phyloP scores from a whole-genome alignment of 495 filamentous ascomycete species.

The Immersiella caudata region DNA sequence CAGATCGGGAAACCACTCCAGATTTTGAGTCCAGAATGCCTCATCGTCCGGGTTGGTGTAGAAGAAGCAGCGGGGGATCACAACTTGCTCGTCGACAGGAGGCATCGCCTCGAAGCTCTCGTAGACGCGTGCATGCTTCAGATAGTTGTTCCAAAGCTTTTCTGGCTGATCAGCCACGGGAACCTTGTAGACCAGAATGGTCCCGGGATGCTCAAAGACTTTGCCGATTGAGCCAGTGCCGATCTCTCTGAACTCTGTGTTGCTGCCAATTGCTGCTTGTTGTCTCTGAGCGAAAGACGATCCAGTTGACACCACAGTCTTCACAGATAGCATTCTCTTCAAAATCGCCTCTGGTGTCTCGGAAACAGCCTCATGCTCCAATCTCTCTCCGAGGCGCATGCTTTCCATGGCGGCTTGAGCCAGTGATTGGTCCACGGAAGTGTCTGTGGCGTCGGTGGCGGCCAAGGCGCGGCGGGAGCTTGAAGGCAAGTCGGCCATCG shows the following conservation, averaged over 20 bases:
- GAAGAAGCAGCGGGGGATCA: too few relatives aligned
- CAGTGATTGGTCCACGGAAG: slow-evolving; percentile 15
- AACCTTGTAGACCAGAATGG: slow-evolving; percentile 9
- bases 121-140: slow-evolving; percentile 13
- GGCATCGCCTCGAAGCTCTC: slow-evolving; percentile 12
- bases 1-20: too few relatives aligned
- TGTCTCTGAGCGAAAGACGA: too few relatives aligned
- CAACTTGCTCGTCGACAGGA: slow-evolving; percentile 13
- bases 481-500: too few relatives aligned
- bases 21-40: too few relatives aligned
- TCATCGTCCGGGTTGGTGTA: too few relatives aligned
- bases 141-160: slow-evolving; percentile 15
- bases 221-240: too few relatives aligned
- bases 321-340: slow-evolving; percentile 14
- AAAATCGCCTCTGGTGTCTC: slow-evolving; percentile 16
- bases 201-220: too few relatives aligned
- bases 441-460: too few relatives aligned
- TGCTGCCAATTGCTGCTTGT: too few relatives aligned
- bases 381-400: slow-evolving; percentile 14
- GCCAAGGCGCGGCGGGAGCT: too few relatives aligned
- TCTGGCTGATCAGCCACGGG: slow-evolving; percentile 15
- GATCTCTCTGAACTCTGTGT: too few relatives aligned
- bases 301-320: slow-evolving; percentile 14
- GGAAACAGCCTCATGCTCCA: slow-evolving; percentile 13
- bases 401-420: slow-evolving; percentile 16